Base-by-base conservation (phyloP, 805 yeast genomes). In the Candida pseudoglaebosa region DNA sequence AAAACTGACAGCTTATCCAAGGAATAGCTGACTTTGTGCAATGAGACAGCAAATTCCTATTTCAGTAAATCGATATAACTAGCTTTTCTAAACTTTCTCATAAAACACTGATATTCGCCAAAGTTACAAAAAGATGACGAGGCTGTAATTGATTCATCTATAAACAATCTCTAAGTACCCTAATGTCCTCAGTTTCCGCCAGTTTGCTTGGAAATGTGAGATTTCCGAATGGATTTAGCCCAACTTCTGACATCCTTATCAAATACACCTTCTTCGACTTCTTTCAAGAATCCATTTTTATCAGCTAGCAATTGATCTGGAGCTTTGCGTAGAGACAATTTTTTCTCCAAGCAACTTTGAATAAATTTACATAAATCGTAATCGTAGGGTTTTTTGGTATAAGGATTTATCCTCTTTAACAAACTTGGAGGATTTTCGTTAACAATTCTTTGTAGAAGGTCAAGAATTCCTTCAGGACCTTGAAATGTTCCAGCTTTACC, bases 391-490 rank as follows among this genome's bases (percentile, higher is more conserved):
- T 39, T 24, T 3, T 44, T 41, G 9, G 63, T 62, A 5, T 41
- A 34, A 2, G 47, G 52, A 50, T 71, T 61, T 49, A 54, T 48
- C 44, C 69, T 49, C 22, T 57, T 48, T 1, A 54, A 43, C 34
- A 90, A 69, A 1, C 74, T 67, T 8, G 99, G 99, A 0, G 97
- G 89, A 2, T 80, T 81, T 57, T 93, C 99, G 53, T 90, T 87
- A 17, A 93, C 99, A 31, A 93, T 90, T 50, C 96, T 68, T 64
- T 93, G 98, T 39, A 93, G 61, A 14, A 93, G 70, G 54, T 93
- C 99, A 46, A 93, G 69, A 32, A 93, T 91, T 1, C 96, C 95
- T 52, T 86, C 84, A 2, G 95, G 95, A 6, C 65, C 64, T 10
- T 73, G 65, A 53, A 51, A 38, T 5, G 19, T 16, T 4, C 39